Base-by-base conservation (phyloP, 2,329 filamentous ascomycete genomes). In the Neophaeococcomyces mojaviensis region DNA sequence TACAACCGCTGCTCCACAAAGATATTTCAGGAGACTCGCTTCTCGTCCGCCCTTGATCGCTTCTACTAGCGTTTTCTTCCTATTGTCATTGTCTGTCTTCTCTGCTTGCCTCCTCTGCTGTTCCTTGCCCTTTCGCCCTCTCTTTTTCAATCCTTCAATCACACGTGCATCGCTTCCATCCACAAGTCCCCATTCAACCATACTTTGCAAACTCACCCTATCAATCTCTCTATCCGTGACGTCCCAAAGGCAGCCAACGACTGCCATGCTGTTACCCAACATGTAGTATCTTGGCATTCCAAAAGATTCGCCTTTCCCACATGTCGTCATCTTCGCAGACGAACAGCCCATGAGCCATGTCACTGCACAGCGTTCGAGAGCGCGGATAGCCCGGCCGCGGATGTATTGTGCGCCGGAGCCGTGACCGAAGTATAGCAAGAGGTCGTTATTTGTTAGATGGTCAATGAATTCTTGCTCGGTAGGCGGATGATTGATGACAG, bases 141-240 rank as follows among this genome's bases (percentile, higher is more conserved):
- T 37, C 48, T 33, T 58, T 61, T 57, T 55, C 31, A 56, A 48
- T 52, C 57, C 59, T 49, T 55, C 54, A 50, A 48, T 54, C 20
- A 42, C 34, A 3, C 30, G 33, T 15, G 39, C 45, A 43, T 41
- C 52, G 26, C 53, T 59, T 64, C 48, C 74, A 74, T 64, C 56
- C 57, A 85, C 70, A 5, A 98, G 64, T 0, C 92, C 92, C 92
- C 92, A 98, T 57, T 84, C 76, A 61, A 92, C 85, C 62, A 95
- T 85, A 2, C 85, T 72, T 20, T 77, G 74, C 28, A 83, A 80
- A 0, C 89, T 86, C 64, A 95, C 94, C 15, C 89, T 84, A 68
- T 98, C 94, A 63, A 96, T 95, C 64, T 98, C 92, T 59, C 86
- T 86, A 63, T 98, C 92, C 8, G 92, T 98, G 40, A 98, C 92